Conservation (phyloP, 139 green algal genomes). For the Chlamydomonas incerta region DNA sequence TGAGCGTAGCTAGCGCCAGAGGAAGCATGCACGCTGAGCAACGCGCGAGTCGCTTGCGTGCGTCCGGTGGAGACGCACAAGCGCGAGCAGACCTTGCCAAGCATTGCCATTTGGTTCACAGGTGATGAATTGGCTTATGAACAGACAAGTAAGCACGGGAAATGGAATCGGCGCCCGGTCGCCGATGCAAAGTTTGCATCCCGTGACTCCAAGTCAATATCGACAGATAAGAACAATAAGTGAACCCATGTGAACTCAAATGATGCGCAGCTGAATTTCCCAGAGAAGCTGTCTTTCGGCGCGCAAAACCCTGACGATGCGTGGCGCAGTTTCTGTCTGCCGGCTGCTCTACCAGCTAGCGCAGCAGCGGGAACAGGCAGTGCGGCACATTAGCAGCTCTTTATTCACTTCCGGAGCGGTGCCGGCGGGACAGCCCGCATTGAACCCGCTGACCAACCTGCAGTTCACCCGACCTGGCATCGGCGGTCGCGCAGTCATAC, state of each 20-base stretch:
- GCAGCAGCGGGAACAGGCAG: too few species aligned
- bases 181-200: too few species aligned
- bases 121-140: background rate
- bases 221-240: too few species aligned
- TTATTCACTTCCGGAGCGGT: background rate
- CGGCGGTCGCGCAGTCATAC: conserved; percentile 15
- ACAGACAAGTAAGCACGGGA: background rate
- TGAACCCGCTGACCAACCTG: background rate
- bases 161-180: background rate
- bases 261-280: too few species aligned
- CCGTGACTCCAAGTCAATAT: too few species aligned
- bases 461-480: background rate
- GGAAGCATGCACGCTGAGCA: background rate
- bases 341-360: too few species aligned
- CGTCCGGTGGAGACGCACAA: background rate
- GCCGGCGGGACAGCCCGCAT: too few species aligned
- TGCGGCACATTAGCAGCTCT: background rate
- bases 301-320: too few species aligned
- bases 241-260: too few species aligned
- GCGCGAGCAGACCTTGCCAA: conserved; percentile 13
- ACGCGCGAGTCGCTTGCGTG: background rate
- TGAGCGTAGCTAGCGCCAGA: background rate
- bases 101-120: background rate
- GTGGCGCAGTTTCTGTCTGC: too few species aligned
- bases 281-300: too few species aligned